These are phyloP conservation scores for Eucommia ulmoides DNA, from an alignment of 257 asterid genomes.

Conservation along the genomic window DNA sequence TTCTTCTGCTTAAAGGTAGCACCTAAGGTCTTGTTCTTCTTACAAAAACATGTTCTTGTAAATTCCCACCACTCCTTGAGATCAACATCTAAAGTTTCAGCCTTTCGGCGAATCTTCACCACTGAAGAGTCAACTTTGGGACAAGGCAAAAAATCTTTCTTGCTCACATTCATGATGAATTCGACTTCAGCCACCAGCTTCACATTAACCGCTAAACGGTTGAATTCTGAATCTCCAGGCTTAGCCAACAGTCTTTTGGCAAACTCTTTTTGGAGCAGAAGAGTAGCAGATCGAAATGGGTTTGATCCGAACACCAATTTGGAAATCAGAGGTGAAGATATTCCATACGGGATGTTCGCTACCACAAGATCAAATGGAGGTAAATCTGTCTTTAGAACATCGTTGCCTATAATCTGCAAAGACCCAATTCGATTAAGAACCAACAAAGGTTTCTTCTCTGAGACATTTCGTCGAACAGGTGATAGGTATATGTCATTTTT, in stretches of 20 bases:
- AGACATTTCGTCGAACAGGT: conserved; percentile 40
- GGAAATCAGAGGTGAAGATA: conserved; percentile 77
- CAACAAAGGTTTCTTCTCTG: conserved; percentile 5
- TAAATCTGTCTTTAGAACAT: conserved; percentile 63
- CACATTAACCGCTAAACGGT: conserved; percentile 73
- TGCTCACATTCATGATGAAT: conserved; percentile 81
- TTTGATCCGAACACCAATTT: conserved; percentile 52
- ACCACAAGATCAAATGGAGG: conserved; percentile 76
- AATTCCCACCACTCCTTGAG: conserved; percentile 82
- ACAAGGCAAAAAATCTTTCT: conserved; percentile 67
- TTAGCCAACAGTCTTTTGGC: conserved; percentile 66
- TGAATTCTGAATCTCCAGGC: conserved; percentile 77
- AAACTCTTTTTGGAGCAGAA: conserved; percentile 82
- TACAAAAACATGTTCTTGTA: conserved; percentile 69
- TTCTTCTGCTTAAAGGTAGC: conserved; percentile 82
- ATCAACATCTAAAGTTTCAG: conserved; percentile 44
- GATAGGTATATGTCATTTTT: not conserved
- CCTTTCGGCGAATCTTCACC: conserved; percentile 54
- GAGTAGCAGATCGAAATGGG: conserved; percentile 64
- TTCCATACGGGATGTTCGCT: conserved; percentile 88
- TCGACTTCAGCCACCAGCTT: conserved; percentile 72
- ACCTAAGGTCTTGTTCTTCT: conserved; percentile 81
- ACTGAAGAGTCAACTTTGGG: conserved; percentile 92
- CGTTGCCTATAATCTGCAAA: conserved; percentile 54
- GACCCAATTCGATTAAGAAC: not conserved